Percentiles rank a stretch among this genome's conserved stretches.
These are phyloP conservation scores for Fusarium sp. DNA, from an alignment of 2,329 filamentous ascomycete species.

Conservation along the genomic window DNA sequence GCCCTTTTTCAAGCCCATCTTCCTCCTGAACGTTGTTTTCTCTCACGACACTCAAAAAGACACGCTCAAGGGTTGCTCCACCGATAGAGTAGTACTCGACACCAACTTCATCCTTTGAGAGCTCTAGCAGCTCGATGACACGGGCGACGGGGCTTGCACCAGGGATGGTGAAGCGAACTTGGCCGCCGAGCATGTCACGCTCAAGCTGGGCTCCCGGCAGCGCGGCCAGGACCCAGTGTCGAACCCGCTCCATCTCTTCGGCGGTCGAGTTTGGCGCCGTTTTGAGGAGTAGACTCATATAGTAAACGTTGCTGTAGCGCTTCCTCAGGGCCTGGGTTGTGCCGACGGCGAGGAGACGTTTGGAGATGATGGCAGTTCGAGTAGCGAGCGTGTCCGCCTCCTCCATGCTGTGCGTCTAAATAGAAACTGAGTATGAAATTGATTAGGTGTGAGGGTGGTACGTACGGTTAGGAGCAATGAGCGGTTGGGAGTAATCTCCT, in stretches of 20 bases:
- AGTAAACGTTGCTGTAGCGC: conserved; percentile 73
- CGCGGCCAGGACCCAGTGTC: conserved; percentile 66
- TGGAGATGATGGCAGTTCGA: conserved; percentile 65
- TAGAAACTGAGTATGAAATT: neutral
- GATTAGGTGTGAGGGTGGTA: neutral
- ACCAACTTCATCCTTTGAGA: conserved; percentile 69
- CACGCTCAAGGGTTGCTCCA: conserved; percentile 78
- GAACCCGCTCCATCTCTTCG: conserved; percentile 70
- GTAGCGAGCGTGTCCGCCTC: conserved; percentile 88
- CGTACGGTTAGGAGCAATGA: conserved; percentile 79
- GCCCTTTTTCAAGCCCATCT: neutral
- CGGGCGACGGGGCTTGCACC: conserved; percentile 45
- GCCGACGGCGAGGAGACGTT: conserved; percentile 71
- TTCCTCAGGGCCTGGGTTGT: conserved; percentile 71
- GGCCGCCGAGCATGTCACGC: conserved; percentile 74
- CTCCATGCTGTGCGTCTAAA: conserved; percentile 87
- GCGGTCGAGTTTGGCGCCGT: conserved; percentile 70
- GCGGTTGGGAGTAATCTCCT: conserved; percentile 78
- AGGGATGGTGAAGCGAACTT: conserved; percentile 55
- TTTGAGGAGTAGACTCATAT: conserved; percentile 74
- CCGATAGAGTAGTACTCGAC: conserved; percentile 78
- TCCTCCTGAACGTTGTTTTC: conserved; percentile 1
- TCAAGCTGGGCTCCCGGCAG: conserved; percentile 71
- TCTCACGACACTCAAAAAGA: conserved; percentile 76
- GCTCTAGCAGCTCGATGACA: conserved; percentile 66